A percentile compares a stretch with the other conserved stretches of the same genome.
These are phyloP conservation scores for Penicillium malachiteum DNA, from an alignment of 495 filamentous ascomycete species.

Conservation along the genomic window DNA sequence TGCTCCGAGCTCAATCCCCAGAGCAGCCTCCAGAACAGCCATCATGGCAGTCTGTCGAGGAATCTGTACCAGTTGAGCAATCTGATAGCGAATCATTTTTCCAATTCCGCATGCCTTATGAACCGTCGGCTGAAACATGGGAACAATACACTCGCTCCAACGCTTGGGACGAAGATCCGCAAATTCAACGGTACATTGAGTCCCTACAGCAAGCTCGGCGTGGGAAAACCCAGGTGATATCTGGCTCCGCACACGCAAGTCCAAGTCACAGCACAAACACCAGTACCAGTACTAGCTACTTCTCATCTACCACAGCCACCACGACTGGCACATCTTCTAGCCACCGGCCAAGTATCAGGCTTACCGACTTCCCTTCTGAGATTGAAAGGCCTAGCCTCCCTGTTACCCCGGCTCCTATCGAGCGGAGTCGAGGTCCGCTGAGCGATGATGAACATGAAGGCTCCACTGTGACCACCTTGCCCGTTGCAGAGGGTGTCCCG, in stretches of 20 bases:
- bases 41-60: no score
- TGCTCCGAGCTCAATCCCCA: constrained; percentile 12
- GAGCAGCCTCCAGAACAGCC: constrained; percentile 3
- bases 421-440: constrained; percentile 53
- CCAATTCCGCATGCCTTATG: constrained; percentile 24
- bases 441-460: constrained; percentile 50
- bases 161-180: constrained; percentile 83
- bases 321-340: constrained; percentile 11
- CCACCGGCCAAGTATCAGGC: constrained; percentile 54
- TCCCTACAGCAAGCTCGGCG: constrained; percentile 63
- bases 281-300: constrained; percentile 2
- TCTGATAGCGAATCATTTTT: neutral
- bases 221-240: constrained; percentile 57
- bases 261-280: constrained; percentile 7
- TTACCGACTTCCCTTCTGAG: constrained; percentile 86
- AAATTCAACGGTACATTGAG: constrained; percentile 78
- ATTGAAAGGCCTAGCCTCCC: constrained; percentile 84
- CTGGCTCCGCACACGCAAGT: constrained; percentile 16
- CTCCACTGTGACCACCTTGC: constrained; percentile 46
- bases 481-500: constrained; percentile 76
- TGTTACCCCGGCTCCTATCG: constrained; percentile 80
- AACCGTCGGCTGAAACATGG: constrained; percentile 56
- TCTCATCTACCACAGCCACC: neutral
- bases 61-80: neutral
- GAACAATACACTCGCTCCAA: constrained; percentile 66